phyloP scores from a whole-genome alignment of 441 rosid genomes.

The Arabidopsis hybrid region DNA sequence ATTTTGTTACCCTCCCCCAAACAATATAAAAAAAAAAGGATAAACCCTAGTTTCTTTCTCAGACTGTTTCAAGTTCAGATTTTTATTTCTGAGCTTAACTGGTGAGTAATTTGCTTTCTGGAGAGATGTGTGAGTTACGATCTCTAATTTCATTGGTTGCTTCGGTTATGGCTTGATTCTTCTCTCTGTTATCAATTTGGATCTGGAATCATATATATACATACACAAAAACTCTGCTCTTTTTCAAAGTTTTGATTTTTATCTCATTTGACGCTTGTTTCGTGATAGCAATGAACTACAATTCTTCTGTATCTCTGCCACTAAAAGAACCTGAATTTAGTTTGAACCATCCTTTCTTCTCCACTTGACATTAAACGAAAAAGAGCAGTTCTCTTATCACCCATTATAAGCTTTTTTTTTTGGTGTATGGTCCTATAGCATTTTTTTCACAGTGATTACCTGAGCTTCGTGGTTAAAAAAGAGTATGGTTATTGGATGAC shows the following conservation, averaged over 20 bases:
- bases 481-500: conserved; percentile 58
- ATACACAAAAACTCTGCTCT: background rate
- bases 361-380: background rate
- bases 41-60: conserved; percentile 46
- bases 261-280: background rate
- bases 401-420: conserved; percentile 1
- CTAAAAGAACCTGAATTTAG: background rate
- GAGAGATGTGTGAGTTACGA: conserved; percentile 36
- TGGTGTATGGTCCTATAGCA: conserved; percentile 33
- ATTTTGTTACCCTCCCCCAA: conserved; percentile 38
- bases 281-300: background rate
- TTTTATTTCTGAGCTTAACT: conserved; percentile 43
- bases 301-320: conserved; percentile 8
- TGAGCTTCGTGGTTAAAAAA: conserved; percentile 41
- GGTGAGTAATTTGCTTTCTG: conserved; percentile 47
- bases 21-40: background rate
- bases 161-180: conserved; percentile 9
- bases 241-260: conserved; percentile 27
- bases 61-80: conserved; percentile 37
- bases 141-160: conserved; percentile 31
- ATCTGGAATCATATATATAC: conserved; percentile 25
- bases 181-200: background rate
- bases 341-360: background rate
- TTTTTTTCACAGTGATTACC: conserved; percentile 36
- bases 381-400: conserved; percentile 18